These are phyloP conservation scores for Aegilops longissima DNA, from an alignment of 176 grass and related monocot species.

Conservation along the genomic window DNA sequence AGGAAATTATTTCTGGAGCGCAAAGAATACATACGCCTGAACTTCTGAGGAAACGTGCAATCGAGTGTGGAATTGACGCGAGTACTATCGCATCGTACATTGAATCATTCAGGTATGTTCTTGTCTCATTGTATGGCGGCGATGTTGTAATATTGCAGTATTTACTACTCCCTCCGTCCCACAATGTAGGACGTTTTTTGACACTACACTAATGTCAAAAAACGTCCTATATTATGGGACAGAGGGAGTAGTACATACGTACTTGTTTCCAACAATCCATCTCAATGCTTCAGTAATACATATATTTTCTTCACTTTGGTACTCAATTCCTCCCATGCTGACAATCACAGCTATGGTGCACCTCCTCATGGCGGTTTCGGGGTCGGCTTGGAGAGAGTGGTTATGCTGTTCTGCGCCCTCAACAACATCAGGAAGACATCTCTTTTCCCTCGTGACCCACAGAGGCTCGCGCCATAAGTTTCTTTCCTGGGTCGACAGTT, in stretches of 20 bases:
- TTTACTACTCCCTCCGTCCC: not conserved
- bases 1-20: slow-evolving; percentile 94
- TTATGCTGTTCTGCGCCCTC: slow-evolving; percentile 79
- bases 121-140: not conserved
- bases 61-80: slow-evolving; percentile 76
- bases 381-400: slow-evolving; percentile 52
- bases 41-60: slow-evolving; percentile 66
- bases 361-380: slow-evolving; percentile 70
- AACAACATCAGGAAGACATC: slow-evolving; percentile 86
- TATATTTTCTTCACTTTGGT: not conserved
- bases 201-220: no score
- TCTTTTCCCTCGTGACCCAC: slow-evolving; percentile 72
- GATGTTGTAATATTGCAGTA: not conserved
- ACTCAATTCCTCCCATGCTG: not conserved
- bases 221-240: no score
- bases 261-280: not conserved
- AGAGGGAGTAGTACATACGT: no score
- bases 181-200: no score
- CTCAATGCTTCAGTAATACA: not conserved
- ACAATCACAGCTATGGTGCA: slow-evolving; percentile 46
- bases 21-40: slow-evolving; percentile 89
- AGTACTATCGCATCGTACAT: slow-evolving; percentile 80
- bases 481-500: not conserved
- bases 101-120: slow-evolving; percentile 71
- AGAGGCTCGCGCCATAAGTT: slow-evolving; percentile 63